Percentiles rank a stretch among this genome's conserved stretches.
Conservation (phyloP, 352 stramenopile species). For the Phytophthora gonapodyides region DNA sequence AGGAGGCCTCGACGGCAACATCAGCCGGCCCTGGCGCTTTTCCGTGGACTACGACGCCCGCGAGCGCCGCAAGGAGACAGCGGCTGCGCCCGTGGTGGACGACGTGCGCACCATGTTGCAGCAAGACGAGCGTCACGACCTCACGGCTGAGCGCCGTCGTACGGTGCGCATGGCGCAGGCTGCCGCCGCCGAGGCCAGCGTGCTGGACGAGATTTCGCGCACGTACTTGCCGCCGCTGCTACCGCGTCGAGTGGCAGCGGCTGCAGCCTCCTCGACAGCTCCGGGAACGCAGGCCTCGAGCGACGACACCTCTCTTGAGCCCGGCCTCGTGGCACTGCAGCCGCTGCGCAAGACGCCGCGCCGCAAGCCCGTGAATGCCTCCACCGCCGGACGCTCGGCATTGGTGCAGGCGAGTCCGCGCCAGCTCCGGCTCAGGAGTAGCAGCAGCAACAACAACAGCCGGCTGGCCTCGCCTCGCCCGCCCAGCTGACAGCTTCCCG, state of each 20-base stretch:
- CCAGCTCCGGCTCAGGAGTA: constrained; percentile 34
- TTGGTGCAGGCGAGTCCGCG: constrained; percentile 45
- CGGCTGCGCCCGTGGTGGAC: constrained; percentile 59
- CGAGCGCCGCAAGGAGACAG: constrained; percentile 67
- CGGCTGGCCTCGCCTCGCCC: constrained; percentile 9
- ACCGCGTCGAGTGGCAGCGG: constrained; percentile 16
- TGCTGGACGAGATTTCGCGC: constrained; percentile 47
- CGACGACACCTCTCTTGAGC: neutral
- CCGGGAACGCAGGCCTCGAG: neutral
- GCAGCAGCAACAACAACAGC: constrained; percentile 27
- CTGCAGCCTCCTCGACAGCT: neutral
- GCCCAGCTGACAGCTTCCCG: constrained; percentile 7
- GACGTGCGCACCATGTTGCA: constrained; percentile 50
- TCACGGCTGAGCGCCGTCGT: constrained; percentile 25
- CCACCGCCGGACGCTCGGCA: constrained; percentile 45
- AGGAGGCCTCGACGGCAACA: constrained; percentile 6
- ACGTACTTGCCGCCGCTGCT: constrained; percentile 45
- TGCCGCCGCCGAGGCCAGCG: constrained; percentile 32
- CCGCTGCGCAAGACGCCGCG: constrained; percentile 52
- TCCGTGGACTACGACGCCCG: constrained; percentile 73
- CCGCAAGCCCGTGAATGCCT: constrained; percentile 49
- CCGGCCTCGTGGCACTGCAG: constrained; percentile 11
- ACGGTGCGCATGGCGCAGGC: constrained; percentile 18
- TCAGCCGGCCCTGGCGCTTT: constrained; percentile 63
- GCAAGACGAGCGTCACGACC: constrained; percentile 30